A percentile compares a stretch with the other conserved stretches of the same genome.
phyloP scores from a whole-genome alignment of 1,139 yeast genomes.

The Zygosaccharomyces sapae region DNA sequence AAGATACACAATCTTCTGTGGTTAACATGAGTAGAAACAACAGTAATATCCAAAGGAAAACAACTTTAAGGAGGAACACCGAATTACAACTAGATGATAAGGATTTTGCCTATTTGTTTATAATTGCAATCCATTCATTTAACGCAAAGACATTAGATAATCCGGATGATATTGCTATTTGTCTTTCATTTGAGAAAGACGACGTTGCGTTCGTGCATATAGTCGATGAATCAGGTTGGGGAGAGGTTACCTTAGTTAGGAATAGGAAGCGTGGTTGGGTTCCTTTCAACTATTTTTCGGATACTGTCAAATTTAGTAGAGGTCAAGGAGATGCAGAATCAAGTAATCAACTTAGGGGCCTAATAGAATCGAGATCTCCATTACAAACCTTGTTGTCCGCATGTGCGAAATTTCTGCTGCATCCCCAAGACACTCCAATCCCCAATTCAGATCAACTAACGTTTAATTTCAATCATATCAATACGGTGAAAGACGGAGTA shows the following conservation, averaged over 20 bases:
- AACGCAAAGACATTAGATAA: constrained; percentile 65
- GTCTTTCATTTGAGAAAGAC: constrained; percentile 73
- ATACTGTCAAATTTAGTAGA: constrained; percentile 41
- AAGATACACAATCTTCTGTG: constrained; percentile 1
- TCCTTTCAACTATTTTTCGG: constrained; percentile 87
- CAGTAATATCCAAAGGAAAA: constrained; percentile 9
- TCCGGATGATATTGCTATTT: constrained; percentile 66
- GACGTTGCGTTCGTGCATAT: constrained; percentile 86
- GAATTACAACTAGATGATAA: constrained; percentile 25
- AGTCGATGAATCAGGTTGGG: constrained; percentile 95
- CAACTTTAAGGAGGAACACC: constrained; percentile 18
- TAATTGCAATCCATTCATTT: constrained; percentile 68
- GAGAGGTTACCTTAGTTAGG: constrained; percentile 79
- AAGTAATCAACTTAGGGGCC: constrained; percentile 35
- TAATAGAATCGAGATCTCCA: constrained; percentile 43
- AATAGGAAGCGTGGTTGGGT: constrained; percentile 89
- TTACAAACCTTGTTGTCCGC: constrained; percentile 63
- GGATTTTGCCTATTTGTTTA: constrained; percentile 37
- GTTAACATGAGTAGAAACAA: neutral
- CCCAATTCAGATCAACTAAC: constrained; percentile 19
- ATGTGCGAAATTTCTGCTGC: constrained; percentile 68
- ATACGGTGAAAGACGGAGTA: constrained; percentile 78
- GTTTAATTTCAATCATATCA: constrained; percentile 40
- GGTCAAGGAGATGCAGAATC: constrained; percentile 10
- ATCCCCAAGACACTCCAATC: constrained; percentile 52